A percentile compares a stretch with the other conserved stretches of the same genome.
These are phyloP conservation scores for Paracorniculantispora psalliotae DNA, from an alignment of 2,329 filamentous ascomycete genomes.

Conservation along the genomic window DNA sequence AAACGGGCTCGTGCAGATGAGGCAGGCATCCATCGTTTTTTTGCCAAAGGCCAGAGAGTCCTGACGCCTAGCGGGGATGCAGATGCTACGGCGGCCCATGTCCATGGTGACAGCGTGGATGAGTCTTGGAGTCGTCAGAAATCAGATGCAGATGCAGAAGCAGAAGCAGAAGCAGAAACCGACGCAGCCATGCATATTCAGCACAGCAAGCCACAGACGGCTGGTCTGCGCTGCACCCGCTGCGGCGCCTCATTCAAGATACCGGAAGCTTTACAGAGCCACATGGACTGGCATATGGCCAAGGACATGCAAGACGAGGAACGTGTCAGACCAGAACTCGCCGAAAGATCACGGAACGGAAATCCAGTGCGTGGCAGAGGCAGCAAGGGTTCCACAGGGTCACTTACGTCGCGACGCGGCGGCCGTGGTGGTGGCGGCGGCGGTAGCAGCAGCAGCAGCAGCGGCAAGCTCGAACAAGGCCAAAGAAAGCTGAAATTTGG, in stretches of 20 bases:
- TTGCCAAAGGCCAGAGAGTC: conserved; percentile 34
- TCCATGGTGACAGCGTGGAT: conserved; percentile 14
- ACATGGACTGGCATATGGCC: conserved; percentile 93
- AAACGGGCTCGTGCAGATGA: conserved; percentile 37
- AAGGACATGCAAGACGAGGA: conserved; percentile 70
- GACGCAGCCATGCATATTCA: conserved; percentile 29
- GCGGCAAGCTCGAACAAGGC: conserved; percentile 46
- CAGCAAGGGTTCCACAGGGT: conserved; percentile 20
- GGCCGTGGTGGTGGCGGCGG: conserved; percentile 16
- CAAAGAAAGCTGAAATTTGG: conserved; percentile 59
- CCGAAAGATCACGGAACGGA: conserved; percentile 23
- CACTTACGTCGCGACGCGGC: not conserved
- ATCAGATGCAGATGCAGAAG: conserved; percentile 17
- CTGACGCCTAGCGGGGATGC: conserved; percentile 20
- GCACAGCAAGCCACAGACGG: not conserved
- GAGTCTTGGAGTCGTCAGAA: not conserved
- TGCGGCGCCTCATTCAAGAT: conserved; percentile 60
- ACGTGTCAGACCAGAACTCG: conserved; percentile 45
- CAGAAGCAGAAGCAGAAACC: conserved; percentile 19
- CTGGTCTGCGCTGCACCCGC: conserved; percentile 48
- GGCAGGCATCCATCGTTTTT: conserved; percentile 54
- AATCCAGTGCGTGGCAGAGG: conserved; percentile 25
- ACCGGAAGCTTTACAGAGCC: conserved; percentile 61
- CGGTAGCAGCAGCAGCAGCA: conserved; percentile 26
- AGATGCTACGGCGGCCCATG: conserved; percentile 23